A percentile compares a stretch with the other conserved stretches of the same genome.
Evolutionary conservation across 148 eudicot genomes (phyloP).

Genomic region (Cornus kousa): DNA sequence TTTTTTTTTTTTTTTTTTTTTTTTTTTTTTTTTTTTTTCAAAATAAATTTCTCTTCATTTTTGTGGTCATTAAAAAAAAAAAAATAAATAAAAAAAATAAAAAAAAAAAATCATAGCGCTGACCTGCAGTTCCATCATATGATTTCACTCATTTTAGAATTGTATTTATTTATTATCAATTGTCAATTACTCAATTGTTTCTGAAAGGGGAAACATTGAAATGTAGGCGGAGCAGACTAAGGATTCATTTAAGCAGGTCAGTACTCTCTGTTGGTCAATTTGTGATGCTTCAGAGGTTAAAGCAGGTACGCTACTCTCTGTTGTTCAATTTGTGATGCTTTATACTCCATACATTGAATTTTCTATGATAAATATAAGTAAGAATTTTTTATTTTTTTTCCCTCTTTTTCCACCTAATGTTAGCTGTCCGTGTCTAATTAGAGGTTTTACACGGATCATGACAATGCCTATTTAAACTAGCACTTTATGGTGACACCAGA

Average conservation of each 20-base stretch:
- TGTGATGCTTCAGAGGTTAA: not conserved
- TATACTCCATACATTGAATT: not conserved
- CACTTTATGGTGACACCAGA: no score
- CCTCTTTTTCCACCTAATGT: no score
- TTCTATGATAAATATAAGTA: not conserved
- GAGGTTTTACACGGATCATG: no score
- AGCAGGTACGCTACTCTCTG: no score
- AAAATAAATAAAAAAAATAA: not conserved
- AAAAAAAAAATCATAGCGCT: not conserved
- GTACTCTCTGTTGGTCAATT: not conserved
- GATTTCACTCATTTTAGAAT: not conserved
- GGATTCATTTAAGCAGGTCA: conserved; percentile 20
- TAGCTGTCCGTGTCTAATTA: no score
- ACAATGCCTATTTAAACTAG: no score
- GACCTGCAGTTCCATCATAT: not conserved
- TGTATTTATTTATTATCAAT: no score
- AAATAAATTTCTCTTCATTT: no score
- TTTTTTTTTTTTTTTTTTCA: no score
- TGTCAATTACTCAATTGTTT: no score
- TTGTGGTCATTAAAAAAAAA: not conserved
- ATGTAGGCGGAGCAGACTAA: conserved; percentile 21
- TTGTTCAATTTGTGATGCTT: not conserved
- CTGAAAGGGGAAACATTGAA: not conserved
- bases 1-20: no score
- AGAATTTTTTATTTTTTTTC: no score